A percentile compares a stretch with the other conserved stretches of the same genome.
These are phyloP conservation scores for Salvia rosmarinus DNA, from an alignment of 257 asterid genomes.

Conservation along the genomic window DNA sequence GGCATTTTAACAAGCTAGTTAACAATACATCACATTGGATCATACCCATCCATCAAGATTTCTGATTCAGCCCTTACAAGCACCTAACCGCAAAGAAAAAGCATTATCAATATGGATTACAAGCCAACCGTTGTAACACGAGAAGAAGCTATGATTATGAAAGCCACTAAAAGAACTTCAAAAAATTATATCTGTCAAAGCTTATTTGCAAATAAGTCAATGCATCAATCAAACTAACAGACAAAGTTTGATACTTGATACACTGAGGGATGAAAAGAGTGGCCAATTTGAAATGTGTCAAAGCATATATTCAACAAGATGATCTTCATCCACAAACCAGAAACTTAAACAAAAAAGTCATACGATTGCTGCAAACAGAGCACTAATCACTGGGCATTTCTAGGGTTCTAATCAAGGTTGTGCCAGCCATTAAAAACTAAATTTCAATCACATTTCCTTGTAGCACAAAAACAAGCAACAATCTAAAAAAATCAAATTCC, in stretches of 20 bases:
- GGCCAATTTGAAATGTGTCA: neutral
- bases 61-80: too few relatives aligned
- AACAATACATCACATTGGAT: neutral
- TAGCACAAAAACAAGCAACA: neutral
- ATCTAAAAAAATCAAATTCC: neutral
- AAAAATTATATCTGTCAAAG: neutral
- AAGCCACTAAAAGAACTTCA: constrained; percentile 1
- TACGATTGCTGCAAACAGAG: neutral
- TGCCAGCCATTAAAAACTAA: too few relatives aligned
- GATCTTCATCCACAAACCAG: neutral
- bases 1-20: constrained; percentile 4
- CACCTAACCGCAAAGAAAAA: neutral
- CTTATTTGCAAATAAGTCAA: neutral
- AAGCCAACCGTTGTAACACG: neutral
- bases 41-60: constrained; percentile 7
- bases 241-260: neutral
- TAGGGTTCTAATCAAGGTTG: constrained; percentile 9
- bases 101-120: neutral
- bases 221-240: neutral
- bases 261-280: neutral
- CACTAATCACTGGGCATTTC: neutral
- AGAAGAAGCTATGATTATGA: neutral
- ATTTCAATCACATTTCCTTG: neutral
- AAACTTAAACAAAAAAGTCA: neutral
- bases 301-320: neutral